Percentiles rank a stretch among this genome's conserved stretches.
Evolutionary conservation across 805 yeast genomes (phyloP).

Genomic region (Candida boleticola): DNA sequence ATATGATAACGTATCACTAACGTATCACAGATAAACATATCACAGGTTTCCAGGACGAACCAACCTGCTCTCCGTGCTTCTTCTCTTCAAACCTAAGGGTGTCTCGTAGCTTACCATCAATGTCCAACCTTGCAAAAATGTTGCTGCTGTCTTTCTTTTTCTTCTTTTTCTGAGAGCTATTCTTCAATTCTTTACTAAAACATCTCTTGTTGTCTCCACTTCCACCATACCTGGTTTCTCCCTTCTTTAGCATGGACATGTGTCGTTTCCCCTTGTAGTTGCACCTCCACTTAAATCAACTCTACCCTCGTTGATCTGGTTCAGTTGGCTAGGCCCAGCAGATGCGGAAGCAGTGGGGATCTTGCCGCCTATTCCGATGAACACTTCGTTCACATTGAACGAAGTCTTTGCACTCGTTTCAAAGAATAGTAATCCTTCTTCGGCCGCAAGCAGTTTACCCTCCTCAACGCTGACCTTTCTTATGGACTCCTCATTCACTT

Average conservation of each 20-base stretch:
- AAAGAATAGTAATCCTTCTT: slow-evolving; percentile 85
- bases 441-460: slow-evolving; percentile 84
- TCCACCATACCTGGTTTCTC: too few relatives aligned
- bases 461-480: slow-evolving; percentile 85
- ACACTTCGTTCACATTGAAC: slow-evolving; percentile 85
- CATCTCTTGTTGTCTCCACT: too few relatives aligned
- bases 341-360: slow-evolving; percentile 52
- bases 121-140: too few relatives aligned
- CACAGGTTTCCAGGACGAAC: too few relatives aligned
- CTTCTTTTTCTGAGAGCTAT: too few relatives aligned
- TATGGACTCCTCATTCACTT: slow-evolving; percentile 46
- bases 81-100: too few relatives aligned
- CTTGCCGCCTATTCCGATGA: slow-evolving; percentile 83
- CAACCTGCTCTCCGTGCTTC: too few relatives aligned
- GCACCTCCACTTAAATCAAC: slow-evolving; percentile 32
- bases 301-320: slow-evolving; percentile 25
- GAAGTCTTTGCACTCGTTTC: slow-evolving; percentile 95
- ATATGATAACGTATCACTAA: too few relatives aligned
- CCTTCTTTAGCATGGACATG: slow-evolving; percentile 22
- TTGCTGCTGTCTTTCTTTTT: too few relatives aligned
- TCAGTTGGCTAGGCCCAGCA: slow-evolving; percentile 5
- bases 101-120: too few relatives aligned
- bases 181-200: too few relatives aligned
- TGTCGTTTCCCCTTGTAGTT: slow-evolving; percentile 5
- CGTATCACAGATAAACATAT: too few relatives aligned